Evolutionary conservation across 2,329 filamentous ascomycete genomes (phyloP).

Genomic region (Diaporthe citrichinensis): DNA sequence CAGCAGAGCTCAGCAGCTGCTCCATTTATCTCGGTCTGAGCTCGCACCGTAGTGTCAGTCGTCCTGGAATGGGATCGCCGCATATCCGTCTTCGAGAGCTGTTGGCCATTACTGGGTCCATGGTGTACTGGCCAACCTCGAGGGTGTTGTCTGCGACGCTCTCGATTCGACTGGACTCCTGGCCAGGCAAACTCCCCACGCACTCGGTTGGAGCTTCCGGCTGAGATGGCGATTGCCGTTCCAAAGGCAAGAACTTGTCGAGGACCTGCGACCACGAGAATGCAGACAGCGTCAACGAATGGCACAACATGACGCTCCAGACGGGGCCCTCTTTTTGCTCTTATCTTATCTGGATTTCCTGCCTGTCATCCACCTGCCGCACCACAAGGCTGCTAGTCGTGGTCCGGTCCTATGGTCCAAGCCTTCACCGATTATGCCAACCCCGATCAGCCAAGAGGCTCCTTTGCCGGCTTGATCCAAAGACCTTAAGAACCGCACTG

Average conservation of each 20-base stretch:
- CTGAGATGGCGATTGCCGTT: not conserved
- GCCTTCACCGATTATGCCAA: conserved; percentile 6
- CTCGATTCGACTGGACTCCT: not conserved
- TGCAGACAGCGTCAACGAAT: not conserved
- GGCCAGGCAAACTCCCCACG: not conserved
- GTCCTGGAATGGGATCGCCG: conserved; percentile 6
- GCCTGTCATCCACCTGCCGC: not conserved
- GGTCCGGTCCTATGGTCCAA: not conserved
- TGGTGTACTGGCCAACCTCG: not conserved
- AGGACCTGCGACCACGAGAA: not conserved
- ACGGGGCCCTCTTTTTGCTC: not conserved
- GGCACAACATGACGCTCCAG: not conserved
- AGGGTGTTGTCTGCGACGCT: conserved; percentile 4
- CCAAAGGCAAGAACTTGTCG: not conserved
- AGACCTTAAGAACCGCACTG: not conserved
- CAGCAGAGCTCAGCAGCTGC: conserved; percentile 8
- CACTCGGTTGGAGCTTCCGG: not conserved
- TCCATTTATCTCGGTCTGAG: conserved; percentile 10
- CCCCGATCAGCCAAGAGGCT: conserved; percentile 24
- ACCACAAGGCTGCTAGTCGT: not conserved
- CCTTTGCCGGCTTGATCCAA: not conserved
- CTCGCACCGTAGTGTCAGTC: not conserved
- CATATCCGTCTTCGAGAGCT: not conserved
- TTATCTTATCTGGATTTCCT: not conserved
- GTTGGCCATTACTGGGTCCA: not conserved